These are phyloP conservation scores for Dillenia turbinata DNA, from an alignment of 164 flowering plant species.

Conservation along the genomic window DNA sequence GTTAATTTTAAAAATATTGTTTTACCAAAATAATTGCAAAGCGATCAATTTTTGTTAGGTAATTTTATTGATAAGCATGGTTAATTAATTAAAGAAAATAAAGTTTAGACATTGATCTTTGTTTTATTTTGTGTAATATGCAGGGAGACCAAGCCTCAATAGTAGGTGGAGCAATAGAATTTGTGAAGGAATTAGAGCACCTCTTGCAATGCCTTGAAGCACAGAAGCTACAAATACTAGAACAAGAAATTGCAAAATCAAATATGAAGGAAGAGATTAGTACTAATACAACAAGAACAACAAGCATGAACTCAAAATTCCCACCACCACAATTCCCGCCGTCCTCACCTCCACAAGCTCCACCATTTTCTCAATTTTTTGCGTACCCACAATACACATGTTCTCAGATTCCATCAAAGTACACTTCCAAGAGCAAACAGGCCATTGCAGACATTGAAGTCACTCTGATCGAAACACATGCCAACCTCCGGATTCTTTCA, in stretches of 20 bases:
- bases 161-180: conserved; percentile 92
- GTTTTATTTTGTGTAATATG: conserved; percentile 1
- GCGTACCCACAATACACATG: conserved; percentile 58
- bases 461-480: conserved; percentile 76
- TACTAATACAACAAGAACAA: conserved; percentile 10
- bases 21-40: too few species aligned
- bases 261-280: not conserved
- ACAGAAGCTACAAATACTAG: conserved; percentile 28
- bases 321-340: conserved; percentile 1
- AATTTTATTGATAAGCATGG: too few species aligned
- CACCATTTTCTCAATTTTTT: conserved; percentile 64
- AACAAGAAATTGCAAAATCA: conserved; percentile 1
- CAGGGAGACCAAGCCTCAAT: conserved; percentile 97
- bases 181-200: conserved; percentile 87
- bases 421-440: conserved; percentile 27
- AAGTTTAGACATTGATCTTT: not conserved
- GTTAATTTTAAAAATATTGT: too few species aligned
- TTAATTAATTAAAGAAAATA: too few species aligned
- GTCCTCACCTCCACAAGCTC: not conserved
- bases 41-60: too few species aligned
- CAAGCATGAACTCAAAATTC: not conserved
- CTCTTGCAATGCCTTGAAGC: conserved; percentile 71
- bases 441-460: conserved; percentile 79
- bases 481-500: conserved; percentile 60
- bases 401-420: conserved; percentile 36